Conservation (phyloP, 306 rosid species). For the Herpetospermum pedunculosum region DNA sequence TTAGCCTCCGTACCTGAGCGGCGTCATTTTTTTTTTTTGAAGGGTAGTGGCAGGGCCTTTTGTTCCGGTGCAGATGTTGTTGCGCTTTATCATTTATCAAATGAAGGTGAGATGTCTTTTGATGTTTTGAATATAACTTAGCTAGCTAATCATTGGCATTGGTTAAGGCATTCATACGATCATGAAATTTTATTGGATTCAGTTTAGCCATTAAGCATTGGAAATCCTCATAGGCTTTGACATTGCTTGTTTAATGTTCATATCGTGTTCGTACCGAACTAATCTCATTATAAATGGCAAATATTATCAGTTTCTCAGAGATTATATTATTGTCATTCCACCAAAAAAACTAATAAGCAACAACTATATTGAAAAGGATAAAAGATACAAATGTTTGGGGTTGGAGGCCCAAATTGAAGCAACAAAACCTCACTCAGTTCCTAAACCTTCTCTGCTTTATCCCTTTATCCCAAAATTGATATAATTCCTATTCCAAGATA, state of each 20-base stretch:
- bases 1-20: conserved; percentile 21
- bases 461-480: neutral
- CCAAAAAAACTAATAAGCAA: neutral
- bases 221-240: neutral
- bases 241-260: neutral
- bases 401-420: neutral
- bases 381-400: neutral
- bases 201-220: neutral
- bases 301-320: neutral
- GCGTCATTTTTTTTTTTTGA: conserved; percentile 28
- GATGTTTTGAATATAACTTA: neutral
- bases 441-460: neutral
- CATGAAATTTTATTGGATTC: neutral
- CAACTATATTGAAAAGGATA: neutral
- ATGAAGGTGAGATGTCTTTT: conserved; percentile 44
- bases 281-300: neutral
- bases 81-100: conserved; percentile 43
- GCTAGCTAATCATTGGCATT: neutral
- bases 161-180: neutral
- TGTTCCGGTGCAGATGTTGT: conserved; percentile 84
- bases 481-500: neutral
- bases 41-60: conserved; percentile 90
- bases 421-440: neutral
- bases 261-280: neutral
- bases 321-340: neutral